phyloP scores from a whole-genome alignment of 768 basidiomycete species.

The Pleurotus ostreatus region DNA sequence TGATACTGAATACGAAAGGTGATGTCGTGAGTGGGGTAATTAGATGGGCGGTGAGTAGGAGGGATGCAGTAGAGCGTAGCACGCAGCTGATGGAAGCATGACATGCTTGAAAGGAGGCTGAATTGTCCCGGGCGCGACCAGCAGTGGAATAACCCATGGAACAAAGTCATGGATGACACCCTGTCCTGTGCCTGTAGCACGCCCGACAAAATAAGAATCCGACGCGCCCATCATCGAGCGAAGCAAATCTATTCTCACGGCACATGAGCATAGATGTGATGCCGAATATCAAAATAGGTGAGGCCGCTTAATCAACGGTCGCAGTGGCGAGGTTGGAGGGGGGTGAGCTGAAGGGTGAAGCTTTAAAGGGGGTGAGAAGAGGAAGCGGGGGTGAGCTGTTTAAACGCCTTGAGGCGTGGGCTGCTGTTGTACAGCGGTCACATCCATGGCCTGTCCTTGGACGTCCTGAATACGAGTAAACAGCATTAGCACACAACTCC shows the following conservation, averaged over 20 bases:
- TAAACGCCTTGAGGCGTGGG: slow-evolving; percentile 71
- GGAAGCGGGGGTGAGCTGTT: neutral
- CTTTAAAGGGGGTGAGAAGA: neutral
- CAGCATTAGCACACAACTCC: too few relatives aligned
- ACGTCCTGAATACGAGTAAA: slow-evolving; percentile 40
- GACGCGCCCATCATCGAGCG: neutral
- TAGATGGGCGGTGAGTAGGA: too few relatives aligned
- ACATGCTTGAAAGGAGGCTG: too few relatives aligned
- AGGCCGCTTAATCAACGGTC: neutral
- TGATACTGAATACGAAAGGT: neutral
- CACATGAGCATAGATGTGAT: slow-evolving; percentile 3
- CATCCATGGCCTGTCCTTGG: slow-evolving; percentile 60
- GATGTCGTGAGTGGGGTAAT: neutral
- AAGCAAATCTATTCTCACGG: neutral
- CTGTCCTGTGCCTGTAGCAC: neutral
- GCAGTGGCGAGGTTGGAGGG: neutral
- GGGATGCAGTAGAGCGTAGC: too few relatives aligned
- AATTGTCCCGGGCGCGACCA: too few relatives aligned
- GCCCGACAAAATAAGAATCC: neutral
- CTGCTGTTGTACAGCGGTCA: slow-evolving; percentile 55
- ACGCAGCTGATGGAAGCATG: too few relatives aligned
- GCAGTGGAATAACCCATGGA: too few relatives aligned
- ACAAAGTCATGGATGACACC: too few relatives aligned
- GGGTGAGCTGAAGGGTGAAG: neutral
- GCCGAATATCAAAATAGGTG: neutral